Conservation (phyloP, 495 filamentous ascomycete genomes). For the Tuber magnatum region DNA sequence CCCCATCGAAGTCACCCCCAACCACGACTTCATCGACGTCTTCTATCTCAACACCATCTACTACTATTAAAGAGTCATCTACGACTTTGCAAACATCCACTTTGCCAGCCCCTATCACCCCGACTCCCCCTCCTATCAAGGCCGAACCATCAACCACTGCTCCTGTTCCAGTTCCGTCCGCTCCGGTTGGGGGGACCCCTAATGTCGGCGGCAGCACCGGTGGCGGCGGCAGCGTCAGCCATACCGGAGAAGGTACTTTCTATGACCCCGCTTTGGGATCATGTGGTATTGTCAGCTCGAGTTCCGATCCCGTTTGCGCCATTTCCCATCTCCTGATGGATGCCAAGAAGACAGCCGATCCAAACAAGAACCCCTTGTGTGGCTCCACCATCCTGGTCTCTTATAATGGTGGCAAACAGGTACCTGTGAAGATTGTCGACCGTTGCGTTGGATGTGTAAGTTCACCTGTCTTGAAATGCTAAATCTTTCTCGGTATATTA, state of each 20-base stretch:
- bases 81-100: constrained; percentile 18
- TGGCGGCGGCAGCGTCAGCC: constrained; percentile 7
- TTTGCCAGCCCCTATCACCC: constrained; percentile 21
- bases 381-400: constrained; percentile 23
- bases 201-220: neutral
- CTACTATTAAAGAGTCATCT: constrained; percentile 22
- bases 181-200: neutral
- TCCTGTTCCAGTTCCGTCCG: neutral
- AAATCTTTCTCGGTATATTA: constrained; percentile 1
- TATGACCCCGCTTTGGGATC: constrained; percentile 45
- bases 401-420: neutral
- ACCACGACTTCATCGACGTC: constrained; percentile 1
- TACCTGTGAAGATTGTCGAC: constrained; percentile 17
- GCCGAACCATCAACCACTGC: neutral
- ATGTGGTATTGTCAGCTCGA: constrained; percentile 40
- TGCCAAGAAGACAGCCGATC: constrained; percentile 32
- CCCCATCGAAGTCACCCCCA: constrained; percentile 1
- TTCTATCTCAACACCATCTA: constrained; percentile 11
- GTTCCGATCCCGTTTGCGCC: constrained; percentile 42
- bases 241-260: constrained; percentile 44
- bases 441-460: constrained; percentile 32
- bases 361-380: constrained; percentile 46
- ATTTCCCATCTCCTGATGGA: constrained; percentile 39
- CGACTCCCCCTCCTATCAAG: constrained; percentile 16
- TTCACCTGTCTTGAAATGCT: neutral